A percentile compares a stretch with the other conserved stretches of the same genome.
phyloP scores from a whole-genome alignment of 2,329 filamentous ascomycete genomes.

The Fusarium robinianum region DNA sequence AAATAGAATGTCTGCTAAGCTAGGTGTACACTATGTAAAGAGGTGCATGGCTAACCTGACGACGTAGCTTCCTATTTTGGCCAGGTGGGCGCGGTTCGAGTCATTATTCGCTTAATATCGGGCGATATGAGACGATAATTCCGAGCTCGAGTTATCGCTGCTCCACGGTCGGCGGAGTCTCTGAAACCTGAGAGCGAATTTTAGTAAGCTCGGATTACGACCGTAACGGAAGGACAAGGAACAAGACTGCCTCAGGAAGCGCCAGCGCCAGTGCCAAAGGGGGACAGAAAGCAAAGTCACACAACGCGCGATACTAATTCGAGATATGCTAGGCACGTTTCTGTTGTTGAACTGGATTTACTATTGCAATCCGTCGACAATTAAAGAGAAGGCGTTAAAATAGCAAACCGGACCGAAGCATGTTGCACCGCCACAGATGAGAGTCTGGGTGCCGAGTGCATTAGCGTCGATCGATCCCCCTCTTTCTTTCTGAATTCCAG shows the following conservation, averaged over 20 bases:
- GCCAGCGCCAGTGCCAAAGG: too few relatives aligned
- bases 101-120: constrained; percentile 12
- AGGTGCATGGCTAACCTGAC: too few relatives aligned
- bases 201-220: neutral
- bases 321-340: neutral
- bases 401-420: constrained; percentile 24
- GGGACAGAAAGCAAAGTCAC: too few relatives aligned
- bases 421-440: constrained; percentile 44
- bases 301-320: neutral
- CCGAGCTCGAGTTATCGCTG: constrained; percentile 10
- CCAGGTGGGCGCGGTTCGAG: constrained; percentile 10
- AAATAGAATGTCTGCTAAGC: too few relatives aligned
- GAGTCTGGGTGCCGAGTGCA: constrained; percentile 34
- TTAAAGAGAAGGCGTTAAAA: constrained; percentile 10
- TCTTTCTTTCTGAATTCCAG: constrained; percentile 33
- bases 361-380: too few relatives aligned
- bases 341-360: too few relatives aligned
- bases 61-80: constrained; percentile 12
- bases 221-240: too few relatives aligned
- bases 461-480: constrained; percentile 43
- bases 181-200: constrained; percentile 23
- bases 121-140: constrained; percentile 22
- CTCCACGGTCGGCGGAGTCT: constrained; percentile 12
- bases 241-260: too few relatives aligned
- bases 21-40: too few relatives aligned